phyloP scores from a whole-genome alignment of 129 eudicot genomes.

The Tanacetum coccineum region DNA sequence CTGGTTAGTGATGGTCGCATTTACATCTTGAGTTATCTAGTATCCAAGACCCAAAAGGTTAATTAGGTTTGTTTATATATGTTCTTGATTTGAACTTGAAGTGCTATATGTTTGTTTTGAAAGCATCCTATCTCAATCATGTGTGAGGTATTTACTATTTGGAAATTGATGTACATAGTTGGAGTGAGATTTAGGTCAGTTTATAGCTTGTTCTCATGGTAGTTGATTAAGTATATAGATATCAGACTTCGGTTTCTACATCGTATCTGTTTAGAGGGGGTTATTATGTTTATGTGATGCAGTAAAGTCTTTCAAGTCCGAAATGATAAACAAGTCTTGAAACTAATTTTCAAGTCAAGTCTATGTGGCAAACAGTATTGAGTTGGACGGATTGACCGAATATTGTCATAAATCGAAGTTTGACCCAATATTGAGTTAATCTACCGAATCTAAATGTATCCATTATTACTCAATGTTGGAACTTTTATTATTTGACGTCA shows the following conservation, averaged over 20 bases:
- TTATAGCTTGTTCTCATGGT: background rate
- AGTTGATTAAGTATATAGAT: background rate
- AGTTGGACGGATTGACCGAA: background rate
- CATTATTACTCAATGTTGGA: background rate
- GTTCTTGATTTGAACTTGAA: background rate
- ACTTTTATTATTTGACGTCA: background rate
- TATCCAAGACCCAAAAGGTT: conserved; percentile 9
- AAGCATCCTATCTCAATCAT: background rate
- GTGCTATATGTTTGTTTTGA: conserved; percentile 6
- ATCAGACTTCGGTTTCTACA: background rate
- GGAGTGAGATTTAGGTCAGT: background rate
- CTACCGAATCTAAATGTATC: background rate
- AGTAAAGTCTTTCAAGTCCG: background rate
- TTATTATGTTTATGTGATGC: background rate
- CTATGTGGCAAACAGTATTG: background rate
- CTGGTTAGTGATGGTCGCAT: conserved; percentile 2
- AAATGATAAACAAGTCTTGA: background rate
- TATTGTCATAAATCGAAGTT: background rate
- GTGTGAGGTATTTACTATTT: conserved; percentile 1
- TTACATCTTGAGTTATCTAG: background rate
- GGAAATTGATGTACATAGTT: background rate
- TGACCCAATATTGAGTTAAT: background rate
- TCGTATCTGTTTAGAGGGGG: background rate
- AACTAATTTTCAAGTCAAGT: background rate
- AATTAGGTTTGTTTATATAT: background rate